Evolutionary conservation across 805 yeast species (phyloP).

Genomic region (Saturnispora gosingensis): DNA sequence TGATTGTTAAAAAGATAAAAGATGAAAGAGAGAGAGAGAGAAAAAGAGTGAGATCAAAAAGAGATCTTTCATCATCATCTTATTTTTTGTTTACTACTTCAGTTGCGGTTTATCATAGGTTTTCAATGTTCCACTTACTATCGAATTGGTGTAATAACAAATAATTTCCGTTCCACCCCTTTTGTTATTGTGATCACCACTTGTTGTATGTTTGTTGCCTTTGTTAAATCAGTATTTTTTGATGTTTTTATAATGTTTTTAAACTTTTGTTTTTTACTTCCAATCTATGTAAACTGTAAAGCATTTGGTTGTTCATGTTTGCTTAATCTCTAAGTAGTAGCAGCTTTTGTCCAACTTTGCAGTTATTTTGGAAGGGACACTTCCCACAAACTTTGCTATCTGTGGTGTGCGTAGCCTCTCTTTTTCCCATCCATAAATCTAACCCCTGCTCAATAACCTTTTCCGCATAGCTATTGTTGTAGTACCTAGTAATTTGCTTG

Average conservation of each 20-base stretch:
- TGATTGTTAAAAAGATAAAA: background rate
- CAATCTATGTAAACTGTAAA: background rate
- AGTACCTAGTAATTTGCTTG: slow-evolving; percentile 27
- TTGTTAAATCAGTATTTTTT: background rate
- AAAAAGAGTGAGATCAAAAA: background rate
- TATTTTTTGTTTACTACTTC: background rate
- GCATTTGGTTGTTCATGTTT: too few species aligned
- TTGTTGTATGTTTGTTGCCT: background rate
- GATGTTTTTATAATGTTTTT: background rate
- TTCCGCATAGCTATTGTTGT: slow-evolving; percentile 26
- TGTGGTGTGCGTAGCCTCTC: slow-evolving; percentile 40
- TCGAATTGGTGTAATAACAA: background rate
- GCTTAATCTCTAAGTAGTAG: background rate
- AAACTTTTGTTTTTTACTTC: background rate
- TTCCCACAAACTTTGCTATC: slow-evolving; percentile 36
- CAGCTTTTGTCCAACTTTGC: slow-evolving; percentile 1
- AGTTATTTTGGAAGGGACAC: slow-evolving; percentile 36
- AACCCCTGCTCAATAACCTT: slow-evolving; percentile 28
- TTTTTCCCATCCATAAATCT: slow-evolving; percentile 50
- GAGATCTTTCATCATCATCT: background rate
- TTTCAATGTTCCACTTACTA: slow-evolving; percentile 1
- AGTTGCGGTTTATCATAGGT: background rate
- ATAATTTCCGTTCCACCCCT: background rate
- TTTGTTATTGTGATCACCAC: background rate
- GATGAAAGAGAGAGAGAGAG: background rate